Evolutionary conservation across 257 asterid species (phyloP).

Genomic region (Mentha longifolia): DNA sequence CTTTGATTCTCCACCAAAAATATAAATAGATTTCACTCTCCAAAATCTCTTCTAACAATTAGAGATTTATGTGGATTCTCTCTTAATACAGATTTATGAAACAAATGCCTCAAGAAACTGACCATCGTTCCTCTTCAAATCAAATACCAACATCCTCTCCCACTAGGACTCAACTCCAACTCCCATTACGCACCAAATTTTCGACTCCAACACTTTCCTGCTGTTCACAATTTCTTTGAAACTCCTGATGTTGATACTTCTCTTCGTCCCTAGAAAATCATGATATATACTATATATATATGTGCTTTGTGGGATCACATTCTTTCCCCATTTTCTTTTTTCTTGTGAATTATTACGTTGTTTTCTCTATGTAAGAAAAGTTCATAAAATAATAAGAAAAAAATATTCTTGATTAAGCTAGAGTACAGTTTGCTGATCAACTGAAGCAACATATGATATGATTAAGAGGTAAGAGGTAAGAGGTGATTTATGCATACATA

Average conservation of each 20-base stretch:
- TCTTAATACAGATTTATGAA: too few species aligned
- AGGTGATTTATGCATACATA: too few species aligned
- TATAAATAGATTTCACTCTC: too few species aligned
- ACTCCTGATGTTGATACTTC: conserved; percentile 52
- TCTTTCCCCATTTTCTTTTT: not conserved
- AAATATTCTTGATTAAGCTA: not conserved
- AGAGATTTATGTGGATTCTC: too few species aligned
- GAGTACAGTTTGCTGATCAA: too few species aligned
- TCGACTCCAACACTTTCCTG: conserved; percentile 26
- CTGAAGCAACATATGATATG: too few species aligned
- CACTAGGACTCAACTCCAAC: conserved; percentile 42
- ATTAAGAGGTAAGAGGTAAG: too few species aligned
- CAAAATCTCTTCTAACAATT: too few species aligned
- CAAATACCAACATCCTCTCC: conserved; percentile 37
- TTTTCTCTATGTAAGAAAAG: conserved; percentile 32
- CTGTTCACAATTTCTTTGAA: conserved; percentile 31
- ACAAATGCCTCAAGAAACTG: conserved; percentile 37
- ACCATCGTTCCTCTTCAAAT: not conserved
- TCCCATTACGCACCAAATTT: conserved; percentile 7
- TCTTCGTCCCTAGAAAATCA: conserved; percentile 56
- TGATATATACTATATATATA: too few species aligned
- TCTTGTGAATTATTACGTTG: conserved; percentile 3
- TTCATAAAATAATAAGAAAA: conserved; percentile 36
- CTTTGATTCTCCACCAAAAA: too few species aligned
- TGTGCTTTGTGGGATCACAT: conserved; percentile 10